These are phyloP conservation scores for Ramularia collo-cygni DNA, from an alignment of 2,329 filamentous ascomycete genomes.

Conservation along the genomic window DNA sequence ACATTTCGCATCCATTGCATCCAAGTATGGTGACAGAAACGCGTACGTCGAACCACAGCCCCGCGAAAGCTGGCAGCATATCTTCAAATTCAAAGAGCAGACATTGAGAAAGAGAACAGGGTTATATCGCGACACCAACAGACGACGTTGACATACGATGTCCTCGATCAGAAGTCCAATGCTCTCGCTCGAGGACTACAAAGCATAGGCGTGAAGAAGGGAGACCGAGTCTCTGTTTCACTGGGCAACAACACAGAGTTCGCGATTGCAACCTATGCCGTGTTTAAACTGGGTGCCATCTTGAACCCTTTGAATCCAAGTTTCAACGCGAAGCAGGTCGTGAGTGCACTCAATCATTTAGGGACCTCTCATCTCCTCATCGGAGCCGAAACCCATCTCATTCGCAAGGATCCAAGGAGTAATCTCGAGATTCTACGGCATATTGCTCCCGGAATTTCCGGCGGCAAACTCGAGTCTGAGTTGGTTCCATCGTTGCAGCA, in stretches of 20 bases:
- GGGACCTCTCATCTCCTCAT: slow-evolving; percentile 68
- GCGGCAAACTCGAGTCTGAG: slow-evolving; percentile 43
- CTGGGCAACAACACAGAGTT: slow-evolving; percentile 82
- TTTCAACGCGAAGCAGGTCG: slow-evolving; percentile 74
- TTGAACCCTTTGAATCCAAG: slow-evolving; percentile 86
- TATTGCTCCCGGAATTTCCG: slow-evolving; percentile 20
- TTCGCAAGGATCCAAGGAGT: slow-evolving; percentile 55
- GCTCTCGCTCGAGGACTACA: slow-evolving; percentile 62
- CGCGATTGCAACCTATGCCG: slow-evolving; percentile 75
- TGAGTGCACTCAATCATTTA: slow-evolving; percentile 70
- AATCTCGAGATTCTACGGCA: slow-evolving; percentile 53
- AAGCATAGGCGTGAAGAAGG: slow-evolving; percentile 67
- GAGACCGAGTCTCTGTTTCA: slow-evolving; percentile 77
- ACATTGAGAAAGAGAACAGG: slow-evolving; percentile 28
- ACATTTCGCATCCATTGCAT: slow-evolving; percentile 63
- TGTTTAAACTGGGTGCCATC: slow-evolving; percentile 91
- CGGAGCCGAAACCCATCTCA: slow-evolving; percentile 78
- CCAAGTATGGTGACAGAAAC: slow-evolving; percentile 55
- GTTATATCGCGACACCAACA: slow-evolving; percentile 58
- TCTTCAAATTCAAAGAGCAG: slow-evolving; percentile 2
- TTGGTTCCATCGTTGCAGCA: slow-evolving; percentile 61
- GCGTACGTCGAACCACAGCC: slow-evolving; percentile 39
- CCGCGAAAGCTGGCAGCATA: background rate
- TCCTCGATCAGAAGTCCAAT: slow-evolving; percentile 70
- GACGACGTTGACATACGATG: slow-evolving; percentile 61